Percentiles rank a stretch among this genome's conserved stretches.
These are phyloP conservation scores for Aquilaria sinensis DNA, from an alignment of 345 rosid species.

Conservation along the genomic window DNA sequence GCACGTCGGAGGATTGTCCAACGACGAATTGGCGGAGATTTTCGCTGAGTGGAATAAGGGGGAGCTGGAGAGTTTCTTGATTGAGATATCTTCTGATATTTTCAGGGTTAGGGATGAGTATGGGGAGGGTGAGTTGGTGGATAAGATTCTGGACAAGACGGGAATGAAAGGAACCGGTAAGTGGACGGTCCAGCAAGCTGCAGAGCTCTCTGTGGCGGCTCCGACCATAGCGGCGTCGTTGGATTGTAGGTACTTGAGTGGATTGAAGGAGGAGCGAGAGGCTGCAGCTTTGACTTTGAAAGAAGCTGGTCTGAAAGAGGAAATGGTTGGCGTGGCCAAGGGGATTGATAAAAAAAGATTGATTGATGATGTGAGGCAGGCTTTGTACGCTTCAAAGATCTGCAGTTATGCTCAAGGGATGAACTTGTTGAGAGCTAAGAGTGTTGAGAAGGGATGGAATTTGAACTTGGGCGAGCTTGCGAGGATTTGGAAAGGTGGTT, in stretches of 20 bases:
- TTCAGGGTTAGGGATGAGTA: conserved; percentile 74
- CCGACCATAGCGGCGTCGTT: conserved; percentile 95
- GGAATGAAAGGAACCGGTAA: conserved; percentile 99
- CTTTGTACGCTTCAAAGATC: conserved; percentile 83
- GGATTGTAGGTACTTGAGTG: conserved; percentile 87
- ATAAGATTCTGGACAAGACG: conserved; percentile 88
- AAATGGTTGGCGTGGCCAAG: conserved; percentile 31
- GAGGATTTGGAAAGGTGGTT: conserved; percentile 98
- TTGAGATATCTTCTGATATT: conserved; percentile 86
- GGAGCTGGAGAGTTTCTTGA: conserved; percentile 83
- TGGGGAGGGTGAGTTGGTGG: conserved; percentile 69
- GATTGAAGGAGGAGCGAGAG: conserved; percentile 90
- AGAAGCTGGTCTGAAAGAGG: conserved; percentile 84
- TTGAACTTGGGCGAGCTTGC: conserved; percentile 88
- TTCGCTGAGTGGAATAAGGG: conserved; percentile 79
- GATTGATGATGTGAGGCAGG: conserved; percentile 96
- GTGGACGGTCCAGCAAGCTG: conserved; percentile 99
- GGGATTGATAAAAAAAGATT: conserved; percentile 74
- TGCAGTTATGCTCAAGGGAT: conserved; percentile 97
- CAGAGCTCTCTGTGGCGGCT: conserved; percentile 95
- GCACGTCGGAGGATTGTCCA: conserved; percentile 72
- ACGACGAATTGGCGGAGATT: conserved; percentile 63
- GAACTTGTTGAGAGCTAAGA: conserved; percentile 93
- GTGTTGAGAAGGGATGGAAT: conserved; percentile 70
- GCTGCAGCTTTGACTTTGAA: conserved; percentile 47